Conservation (phyloP, 257 asterid species). For the Cinchona pubescens region DNA sequence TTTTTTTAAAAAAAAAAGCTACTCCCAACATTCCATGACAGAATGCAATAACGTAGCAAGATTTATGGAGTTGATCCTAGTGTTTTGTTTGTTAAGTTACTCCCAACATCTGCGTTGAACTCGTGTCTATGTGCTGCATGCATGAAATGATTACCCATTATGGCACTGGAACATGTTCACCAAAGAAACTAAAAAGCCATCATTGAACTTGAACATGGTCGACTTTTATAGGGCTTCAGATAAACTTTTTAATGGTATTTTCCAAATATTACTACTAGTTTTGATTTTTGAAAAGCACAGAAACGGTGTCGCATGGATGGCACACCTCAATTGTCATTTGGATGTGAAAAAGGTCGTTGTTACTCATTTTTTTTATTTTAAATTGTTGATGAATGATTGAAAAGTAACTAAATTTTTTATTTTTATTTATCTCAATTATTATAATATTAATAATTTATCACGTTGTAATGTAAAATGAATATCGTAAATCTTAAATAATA, state of each 20-base stretch:
- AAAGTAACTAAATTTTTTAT: too few species aligned
- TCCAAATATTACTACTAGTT: background rate
- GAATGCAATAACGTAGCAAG: too few species aligned
- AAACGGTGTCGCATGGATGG: background rate
- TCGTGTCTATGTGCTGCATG: background rate
- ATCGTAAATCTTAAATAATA: too few species aligned
- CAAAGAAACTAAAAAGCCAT: background rate
- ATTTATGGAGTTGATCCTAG: too few species aligned
- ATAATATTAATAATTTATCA: too few species aligned
- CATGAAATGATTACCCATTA: background rate
- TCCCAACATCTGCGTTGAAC: background rate
- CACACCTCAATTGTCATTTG: background rate
- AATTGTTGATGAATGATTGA: too few species aligned
- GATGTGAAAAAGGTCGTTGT: too few species aligned
- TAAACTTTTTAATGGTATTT: background rate
- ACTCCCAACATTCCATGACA: too few species aligned
- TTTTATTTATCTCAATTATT: too few species aligned
- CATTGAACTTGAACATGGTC: background rate
- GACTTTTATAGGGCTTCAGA: background rate
- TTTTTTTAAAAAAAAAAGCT: too few species aligned
- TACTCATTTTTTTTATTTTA: too few species aligned
- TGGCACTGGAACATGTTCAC: background rate
- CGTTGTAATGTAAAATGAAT: too few species aligned
- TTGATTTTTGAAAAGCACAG: background rate
- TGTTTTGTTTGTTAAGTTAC: background rate